phyloP scores from a whole-genome alignment of 139 green algal genomes.

The Chlorella sorokiniana region DNA sequence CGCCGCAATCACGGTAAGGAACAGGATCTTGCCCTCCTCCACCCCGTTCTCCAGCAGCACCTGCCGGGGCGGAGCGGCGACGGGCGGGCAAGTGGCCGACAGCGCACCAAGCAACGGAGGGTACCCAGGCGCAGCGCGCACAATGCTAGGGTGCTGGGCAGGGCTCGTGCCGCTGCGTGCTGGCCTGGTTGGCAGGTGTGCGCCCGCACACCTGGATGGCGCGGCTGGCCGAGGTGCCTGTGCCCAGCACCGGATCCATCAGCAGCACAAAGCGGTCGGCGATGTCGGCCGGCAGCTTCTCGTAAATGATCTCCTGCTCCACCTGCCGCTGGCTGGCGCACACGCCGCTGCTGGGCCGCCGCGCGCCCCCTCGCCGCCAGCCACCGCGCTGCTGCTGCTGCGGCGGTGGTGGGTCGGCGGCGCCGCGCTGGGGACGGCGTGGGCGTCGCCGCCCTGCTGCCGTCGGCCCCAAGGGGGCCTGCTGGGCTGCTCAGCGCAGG shows the following conservation, averaged over 20 bases:
- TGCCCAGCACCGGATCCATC: slow-evolving; percentile 96
- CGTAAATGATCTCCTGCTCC: slow-evolving; percentile 87
- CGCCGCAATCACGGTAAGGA: slow-evolving; percentile 92
- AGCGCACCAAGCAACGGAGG: not conserved
- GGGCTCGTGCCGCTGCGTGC: no score
- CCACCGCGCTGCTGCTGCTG: slow-evolving; percentile 3
- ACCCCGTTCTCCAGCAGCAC: slow-evolving; percentile 90
- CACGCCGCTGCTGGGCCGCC: not conserved
- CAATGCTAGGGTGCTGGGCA: no score
- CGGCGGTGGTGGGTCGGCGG: not conserved
- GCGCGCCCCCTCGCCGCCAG: not conserved
- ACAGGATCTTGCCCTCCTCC: slow-evolving; percentile 85
- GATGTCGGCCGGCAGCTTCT: slow-evolving; percentile 97
- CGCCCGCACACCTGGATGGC: slow-evolving; percentile 67
- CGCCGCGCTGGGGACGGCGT: no score
- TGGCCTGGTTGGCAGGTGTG: no score
- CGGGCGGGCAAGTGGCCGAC: not conserved
- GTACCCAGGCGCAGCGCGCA: not conserved
- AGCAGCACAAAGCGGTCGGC: slow-evolving; percentile 90
- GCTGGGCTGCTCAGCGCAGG: no score
- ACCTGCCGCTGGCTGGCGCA: not conserved
- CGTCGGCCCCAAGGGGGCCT: no score
- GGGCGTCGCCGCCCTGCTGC: not conserved
- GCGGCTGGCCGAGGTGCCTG: slow-evolving; percentile 70
- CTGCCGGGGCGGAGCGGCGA: not conserved